These are phyloP conservation scores for Diaporthe sp. DNA, from an alignment of 2,329 filamentous ascomycete species.

Conservation along the genomic window DNA sequence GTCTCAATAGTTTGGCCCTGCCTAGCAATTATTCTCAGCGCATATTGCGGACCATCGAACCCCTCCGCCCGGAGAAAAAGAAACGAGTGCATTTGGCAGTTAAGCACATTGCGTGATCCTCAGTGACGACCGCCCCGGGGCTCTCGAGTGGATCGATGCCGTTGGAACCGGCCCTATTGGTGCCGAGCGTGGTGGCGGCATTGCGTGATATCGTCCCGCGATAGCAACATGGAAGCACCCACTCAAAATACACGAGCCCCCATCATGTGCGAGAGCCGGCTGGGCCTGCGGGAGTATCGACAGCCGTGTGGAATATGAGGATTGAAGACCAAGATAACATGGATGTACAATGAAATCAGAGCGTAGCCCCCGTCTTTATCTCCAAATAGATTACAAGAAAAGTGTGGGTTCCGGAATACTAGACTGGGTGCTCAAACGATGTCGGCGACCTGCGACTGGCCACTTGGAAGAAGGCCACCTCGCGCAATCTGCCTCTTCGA, in stretches of 20 bases:
- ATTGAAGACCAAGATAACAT: not conserved
- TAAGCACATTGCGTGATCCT: slow-evolving; percentile 20
- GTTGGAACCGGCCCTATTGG: slow-evolving; percentile 3
- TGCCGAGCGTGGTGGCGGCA: slow-evolving; percentile 24
- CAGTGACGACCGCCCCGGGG: not conserved
- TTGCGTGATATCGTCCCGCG: slow-evolving; percentile 33
- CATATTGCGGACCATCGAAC: not conserved
- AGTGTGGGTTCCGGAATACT: not conserved
- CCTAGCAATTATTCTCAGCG: not conserved
- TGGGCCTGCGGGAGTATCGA: not conserved
- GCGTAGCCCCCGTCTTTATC: slow-evolving; percentile 10
- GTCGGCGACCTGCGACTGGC: slow-evolving; percentile 20
- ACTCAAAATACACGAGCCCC: not conserved
- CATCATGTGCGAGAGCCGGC: slow-evolving; percentile 19
- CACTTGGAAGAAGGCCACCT: slow-evolving; percentile 29
- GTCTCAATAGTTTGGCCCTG: not conserved
- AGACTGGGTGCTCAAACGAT: slow-evolving; percentile 21
- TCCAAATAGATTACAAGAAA: not conserved
- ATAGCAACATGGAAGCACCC: slow-evolving; percentile 32
- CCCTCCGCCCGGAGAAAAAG: no score
- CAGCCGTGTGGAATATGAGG: not conserved
- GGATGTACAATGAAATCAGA: slow-evolving; percentile 8
- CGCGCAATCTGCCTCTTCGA: slow-evolving; percentile 33
- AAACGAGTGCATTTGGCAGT: no score
- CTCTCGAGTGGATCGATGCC: not conserved